Conservation (phyloP, 2,329 filamentous ascomycete species). For the Sclerotinia borealis region DNA sequence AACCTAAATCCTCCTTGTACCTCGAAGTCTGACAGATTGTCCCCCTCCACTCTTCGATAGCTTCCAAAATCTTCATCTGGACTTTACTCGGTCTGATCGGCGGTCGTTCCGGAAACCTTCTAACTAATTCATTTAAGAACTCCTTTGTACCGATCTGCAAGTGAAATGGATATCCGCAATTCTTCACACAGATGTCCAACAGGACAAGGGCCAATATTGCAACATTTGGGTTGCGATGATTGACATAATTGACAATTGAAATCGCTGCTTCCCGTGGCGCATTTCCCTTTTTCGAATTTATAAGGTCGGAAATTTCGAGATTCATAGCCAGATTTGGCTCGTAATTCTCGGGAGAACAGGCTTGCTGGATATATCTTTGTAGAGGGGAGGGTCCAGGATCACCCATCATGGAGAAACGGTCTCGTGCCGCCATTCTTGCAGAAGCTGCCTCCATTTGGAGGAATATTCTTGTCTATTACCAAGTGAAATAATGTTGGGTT, state of each 20-base stretch:
- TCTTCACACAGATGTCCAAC: slow-evolving; percentile 98
- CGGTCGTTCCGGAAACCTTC: slow-evolving; percentile 89
- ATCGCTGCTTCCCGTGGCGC: slow-evolving; percentile 92
- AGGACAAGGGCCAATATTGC: slow-evolving; percentile 83
- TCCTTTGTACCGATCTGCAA: slow-evolving; percentile 98
- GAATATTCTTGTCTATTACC: slow-evolving; percentile 19
- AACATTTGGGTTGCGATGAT: slow-evolving; percentile 95
- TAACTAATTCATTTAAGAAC: slow-evolving; percentile 95
- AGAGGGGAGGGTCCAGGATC: slow-evolving; percentile 77
- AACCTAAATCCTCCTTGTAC: slow-evolving; percentile 95
- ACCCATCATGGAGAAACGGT: slow-evolving; percentile 82
- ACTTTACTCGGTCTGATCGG: slow-evolving; percentile 80
- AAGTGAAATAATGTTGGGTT: not conserved
- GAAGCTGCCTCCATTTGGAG: slow-evolving; percentile 82
- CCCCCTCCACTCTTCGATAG: slow-evolving; percentile 96
- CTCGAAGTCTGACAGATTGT: slow-evolving; percentile 98
- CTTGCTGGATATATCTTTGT: slow-evolving; percentile 91
- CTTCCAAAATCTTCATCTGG: slow-evolving; percentile 86
- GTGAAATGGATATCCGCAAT: slow-evolving; percentile 98
- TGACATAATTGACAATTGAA: slow-evolving; percentile 88
- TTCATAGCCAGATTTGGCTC: slow-evolving; percentile 95
- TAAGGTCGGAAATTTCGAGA: slow-evolving; percentile 91
- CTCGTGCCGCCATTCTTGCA: slow-evolving; percentile 88
- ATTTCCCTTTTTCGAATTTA: slow-evolving; percentile 96
- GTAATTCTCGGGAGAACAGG: slow-evolving; percentile 95